A percentile compares a stretch with the other conserved stretches of the same genome.
phyloP scores from a whole-genome alignment of 1,284 basidiomycete species.

The Meira miltonrushii region DNA sequence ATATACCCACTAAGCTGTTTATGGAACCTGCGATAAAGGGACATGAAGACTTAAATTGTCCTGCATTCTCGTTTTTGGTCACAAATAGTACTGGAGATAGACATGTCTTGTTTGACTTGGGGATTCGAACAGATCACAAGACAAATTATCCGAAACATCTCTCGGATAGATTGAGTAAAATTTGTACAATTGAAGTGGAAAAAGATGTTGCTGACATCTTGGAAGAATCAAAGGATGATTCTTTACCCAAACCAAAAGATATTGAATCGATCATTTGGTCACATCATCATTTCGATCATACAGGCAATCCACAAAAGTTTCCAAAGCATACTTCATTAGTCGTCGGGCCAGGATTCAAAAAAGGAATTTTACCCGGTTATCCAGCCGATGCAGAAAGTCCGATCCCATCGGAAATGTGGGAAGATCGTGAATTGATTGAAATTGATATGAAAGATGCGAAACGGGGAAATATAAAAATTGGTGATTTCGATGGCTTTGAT shows the following conservation, averaged over 20 bases:
- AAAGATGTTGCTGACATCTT: slow-evolving; percentile 8
- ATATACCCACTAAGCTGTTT: background rate
- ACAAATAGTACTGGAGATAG: slow-evolving; percentile 2
- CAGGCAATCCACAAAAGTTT: slow-evolving; percentile 5
- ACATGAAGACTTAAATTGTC: slow-evolving; percentile 2
- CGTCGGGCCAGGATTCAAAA: slow-evolving; percentile 6
- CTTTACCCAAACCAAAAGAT: slow-evolving; percentile 4
- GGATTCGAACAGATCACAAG: background rate
- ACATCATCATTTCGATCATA: slow-evolving; percentile 12
- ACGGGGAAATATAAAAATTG: background rate
- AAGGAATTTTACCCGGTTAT: slow-evolving; percentile 6
- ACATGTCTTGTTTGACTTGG: slow-evolving; percentile 6
- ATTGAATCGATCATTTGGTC: slow-evolving; percentile 11
- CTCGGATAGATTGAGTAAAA: background rate
- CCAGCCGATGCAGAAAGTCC: background rate
- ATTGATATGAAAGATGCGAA: background rate
- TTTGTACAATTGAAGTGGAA: background rate
- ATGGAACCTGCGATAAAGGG: background rate
- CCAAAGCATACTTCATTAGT: background rate
- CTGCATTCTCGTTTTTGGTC: slow-evolving; percentile 1
- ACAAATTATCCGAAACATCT: slow-evolving; percentile 3
- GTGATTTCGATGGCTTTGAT: background rate
- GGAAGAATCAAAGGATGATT: background rate
- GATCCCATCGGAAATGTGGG: background rate
- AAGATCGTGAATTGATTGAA: slow-evolving; percentile 6